These are phyloP conservation scores for Coniferiporia sulphurascens DNA, from an alignment of 1,284 basidiomycete genomes.

Conservation along the genomic window DNA sequence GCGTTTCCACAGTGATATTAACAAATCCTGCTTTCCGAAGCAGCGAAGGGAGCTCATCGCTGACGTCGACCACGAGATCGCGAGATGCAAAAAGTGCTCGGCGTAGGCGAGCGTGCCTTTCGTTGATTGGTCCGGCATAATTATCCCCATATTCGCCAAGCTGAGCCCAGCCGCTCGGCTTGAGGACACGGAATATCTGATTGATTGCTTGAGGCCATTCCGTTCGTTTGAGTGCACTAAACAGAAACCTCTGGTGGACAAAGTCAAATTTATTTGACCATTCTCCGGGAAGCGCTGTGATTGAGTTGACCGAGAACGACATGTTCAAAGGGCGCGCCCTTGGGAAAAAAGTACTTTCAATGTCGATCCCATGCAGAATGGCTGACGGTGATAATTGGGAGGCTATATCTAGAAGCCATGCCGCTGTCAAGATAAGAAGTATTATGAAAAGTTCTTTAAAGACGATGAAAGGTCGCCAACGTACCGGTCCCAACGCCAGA, in stretches of 20 bases:
- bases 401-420: slow-evolving; percentile 15
- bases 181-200: slow-evolving; percentile 21
- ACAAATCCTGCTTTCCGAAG: slow-evolving; percentile 24
- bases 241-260: slow-evolving; percentile 24
- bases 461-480: neutral
- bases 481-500: neutral
- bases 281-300: slow-evolving; percentile 19
- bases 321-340: slow-evolving; percentile 11
- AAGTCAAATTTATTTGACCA: slow-evolving; percentile 22
- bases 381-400: slow-evolving; percentile 10
- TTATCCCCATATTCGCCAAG: slow-evolving; percentile 20
- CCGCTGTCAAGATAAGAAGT: neutral
- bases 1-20: slow-evolving; percentile 19
- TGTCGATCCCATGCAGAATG: slow-evolving; percentile 20
- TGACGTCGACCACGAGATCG: slow-evolving; percentile 21
- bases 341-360: slow-evolving; percentile 20
- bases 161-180: slow-evolving; percentile 23
- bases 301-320: slow-evolving; percentile 18
- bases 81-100: slow-evolving; percentile 19
- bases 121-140: slow-evolving; percentile 18
- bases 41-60: slow-evolving; percentile 19
- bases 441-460: neutral
- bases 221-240: slow-evolving; percentile 17
- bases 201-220: slow-evolving; percentile 22
- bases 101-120: slow-evolving; percentile 16